Percentiles rank a stretch among this genome's conserved stretches.
phyloP scores from a whole-genome alignment of 1,139 yeast genomes.

The Magnusiomyces tetraspermus region DNA sequence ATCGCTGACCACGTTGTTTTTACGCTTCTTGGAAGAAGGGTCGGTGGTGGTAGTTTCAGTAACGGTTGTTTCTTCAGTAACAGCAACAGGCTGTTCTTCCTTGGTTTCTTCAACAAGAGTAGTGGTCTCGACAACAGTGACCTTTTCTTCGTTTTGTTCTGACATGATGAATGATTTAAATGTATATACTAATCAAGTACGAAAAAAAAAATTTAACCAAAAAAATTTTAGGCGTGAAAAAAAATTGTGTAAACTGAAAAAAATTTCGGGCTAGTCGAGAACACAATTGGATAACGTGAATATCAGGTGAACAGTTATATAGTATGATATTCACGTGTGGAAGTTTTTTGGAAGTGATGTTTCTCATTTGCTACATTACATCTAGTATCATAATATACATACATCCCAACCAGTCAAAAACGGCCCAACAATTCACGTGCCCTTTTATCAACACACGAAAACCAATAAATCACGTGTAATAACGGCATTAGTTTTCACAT shows the following conservation, averaged over 20 bases:
- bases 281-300: too few relatives aligned
- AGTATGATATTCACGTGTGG: not conserved
- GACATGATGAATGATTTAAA: constrained; percentile 2
- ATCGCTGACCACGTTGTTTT: constrained; percentile 21
- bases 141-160: constrained; percentile 1
- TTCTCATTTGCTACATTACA: too few relatives aligned
- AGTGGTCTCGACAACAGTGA: not conserved
- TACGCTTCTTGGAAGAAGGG: constrained; percentile 17
- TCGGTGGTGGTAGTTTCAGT: constrained; percentile 6
- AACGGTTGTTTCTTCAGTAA: not conserved
- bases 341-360: too few relatives aligned
- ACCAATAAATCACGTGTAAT: too few relatives aligned
- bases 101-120: not conserved
- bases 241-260: not conserved
- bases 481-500: too few relatives aligned
- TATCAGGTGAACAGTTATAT: not conserved
- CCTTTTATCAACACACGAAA: too few relatives aligned
- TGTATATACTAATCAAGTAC: too few relatives aligned
- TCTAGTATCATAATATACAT: too few relatives aligned
- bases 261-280: not conserved
- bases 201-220: not conserved
- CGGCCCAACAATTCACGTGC: too few relatives aligned
- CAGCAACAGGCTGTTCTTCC: not conserved
- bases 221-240: not conserved
- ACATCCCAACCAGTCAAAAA: too few relatives aligned